Percentiles rank a stretch among this genome's conserved stretches.
Evolutionary conservation across 2,329 filamentous ascomycete species (phyloP).

Genomic region (Alternaria arbusti): DNA sequence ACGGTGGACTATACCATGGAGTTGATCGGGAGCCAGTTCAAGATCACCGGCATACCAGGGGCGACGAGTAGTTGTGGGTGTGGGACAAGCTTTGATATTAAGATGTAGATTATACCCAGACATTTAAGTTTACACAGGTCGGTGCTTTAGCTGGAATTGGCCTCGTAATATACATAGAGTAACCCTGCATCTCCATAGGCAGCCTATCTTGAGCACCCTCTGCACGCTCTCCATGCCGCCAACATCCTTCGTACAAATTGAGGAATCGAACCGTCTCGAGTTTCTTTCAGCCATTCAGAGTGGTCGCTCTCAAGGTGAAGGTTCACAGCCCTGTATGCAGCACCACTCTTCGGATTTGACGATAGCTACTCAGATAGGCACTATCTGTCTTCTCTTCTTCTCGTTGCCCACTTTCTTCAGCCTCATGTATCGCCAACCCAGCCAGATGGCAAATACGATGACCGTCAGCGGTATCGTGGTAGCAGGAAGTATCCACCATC

Average conservation of each 20-base stretch:
- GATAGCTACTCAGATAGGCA: too few species aligned
- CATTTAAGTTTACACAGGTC: neutral
- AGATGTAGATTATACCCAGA: slow-evolving; percentile 48
- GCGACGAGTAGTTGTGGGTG: slow-evolving; percentile 96
- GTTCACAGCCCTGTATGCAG: too few species aligned
- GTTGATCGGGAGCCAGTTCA: slow-evolving; percentile 93
- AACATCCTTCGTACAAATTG: neutral
- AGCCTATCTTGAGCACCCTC: neutral
- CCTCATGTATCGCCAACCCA: too few species aligned
- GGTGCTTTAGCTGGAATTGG: neutral
- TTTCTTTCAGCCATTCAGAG: neutral
- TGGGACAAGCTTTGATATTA: slow-evolving; percentile 96
- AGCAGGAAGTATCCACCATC: too few species aligned
- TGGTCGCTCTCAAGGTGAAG: neutral
- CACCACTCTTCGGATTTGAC: too few species aligned
- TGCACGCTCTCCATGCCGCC: neutral
- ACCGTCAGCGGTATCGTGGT: too few species aligned
- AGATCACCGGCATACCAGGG: slow-evolving; percentile 90
- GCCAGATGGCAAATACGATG: too few species aligned
- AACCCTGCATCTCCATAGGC: neutral
- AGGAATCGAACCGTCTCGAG: rapidly evolving
- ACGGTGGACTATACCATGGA: slow-evolving; percentile 97
- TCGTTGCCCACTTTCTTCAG: too few species aligned
- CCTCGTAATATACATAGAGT: neutral
- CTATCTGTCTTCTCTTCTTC: too few species aligned